Evolutionary conservation across 176 grass and related monocot genomes (phyloP).

Genomic region (Ensete ventricosum): DNA sequence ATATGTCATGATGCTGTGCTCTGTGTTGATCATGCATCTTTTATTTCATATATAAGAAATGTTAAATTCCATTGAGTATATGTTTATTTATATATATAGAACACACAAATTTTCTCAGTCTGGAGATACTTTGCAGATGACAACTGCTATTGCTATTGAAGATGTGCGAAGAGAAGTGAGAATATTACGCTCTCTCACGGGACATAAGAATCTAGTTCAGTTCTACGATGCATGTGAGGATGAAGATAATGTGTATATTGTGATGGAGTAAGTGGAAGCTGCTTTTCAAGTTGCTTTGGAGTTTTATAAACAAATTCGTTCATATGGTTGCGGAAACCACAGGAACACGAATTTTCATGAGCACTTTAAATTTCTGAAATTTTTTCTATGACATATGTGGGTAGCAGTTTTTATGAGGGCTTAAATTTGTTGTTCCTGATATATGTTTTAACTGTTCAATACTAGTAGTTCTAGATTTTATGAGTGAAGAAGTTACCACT

Average conservation of each 20-base stretch:
- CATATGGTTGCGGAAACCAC: conserved; percentile 5
- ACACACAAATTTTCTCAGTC: not conserved
- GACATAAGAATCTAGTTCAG: conserved; percentile 66
- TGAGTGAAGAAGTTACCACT: not conserved
- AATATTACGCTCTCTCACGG: conserved; percentile 71
- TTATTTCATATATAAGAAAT: too few relatives aligned
- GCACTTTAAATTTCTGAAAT: not conserved
- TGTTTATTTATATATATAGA: too few relatives aligned
- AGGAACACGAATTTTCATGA: not conserved
- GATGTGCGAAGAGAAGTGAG: conserved; percentile 87
- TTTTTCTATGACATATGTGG: conserved; percentile 7
- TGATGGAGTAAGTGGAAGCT: conserved; percentile 80
- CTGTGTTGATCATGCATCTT: too few relatives aligned
- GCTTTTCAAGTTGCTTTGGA: conserved; percentile 16
- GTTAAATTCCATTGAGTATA: too few relatives aligned
- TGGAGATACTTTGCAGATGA: conserved; percentile 50
- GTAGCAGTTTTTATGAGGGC: not conserved
- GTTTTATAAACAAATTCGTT: conserved; percentile 16
- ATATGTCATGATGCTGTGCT: too few relatives aligned
- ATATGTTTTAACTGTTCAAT: not conserved
- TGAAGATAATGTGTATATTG: conserved; percentile 88
- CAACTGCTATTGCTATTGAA: conserved; percentile 86
- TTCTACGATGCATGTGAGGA: conserved; percentile 87
- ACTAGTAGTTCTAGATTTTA: not conserved
- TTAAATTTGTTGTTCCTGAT: not conserved